Evolutionary conservation across 768 basidiomycete species (phyloP), one percentile per base, ranked within the genome.

Genomic region (Amanita fuliginea): DNA sequence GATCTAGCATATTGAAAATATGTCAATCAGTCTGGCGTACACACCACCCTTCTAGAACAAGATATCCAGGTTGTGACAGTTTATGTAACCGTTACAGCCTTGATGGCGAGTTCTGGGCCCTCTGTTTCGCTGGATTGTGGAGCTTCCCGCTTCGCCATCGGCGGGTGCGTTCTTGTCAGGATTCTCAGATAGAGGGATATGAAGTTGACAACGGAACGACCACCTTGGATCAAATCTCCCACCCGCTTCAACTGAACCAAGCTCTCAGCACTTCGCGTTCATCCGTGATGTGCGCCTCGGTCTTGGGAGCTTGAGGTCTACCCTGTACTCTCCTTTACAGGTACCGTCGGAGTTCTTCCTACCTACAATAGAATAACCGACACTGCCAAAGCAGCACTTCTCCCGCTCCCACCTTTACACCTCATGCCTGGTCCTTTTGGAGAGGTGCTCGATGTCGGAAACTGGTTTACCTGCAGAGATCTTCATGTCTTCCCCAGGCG

Each of bases 281-380:
- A 46, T 42, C 58, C 55, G 55, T 49, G 22, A 26, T 2, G 28
- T 44, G 5, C 30, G 9, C 43, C 43, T 44, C n/a, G 43, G 43
- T 32, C 43, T 44, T 26, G 4, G 1, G 41, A 0, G 13, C 41
- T 42, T 42, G 41, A 42, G 13, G 22, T 42, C 41, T 42, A 42
- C 41, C 41, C 41, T 42, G 41, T 42, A 26, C 41, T 42, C 19
- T 42, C 41, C 41, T 42, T 26, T 8, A 42, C 41, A 3, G 18
- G 21, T 11, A 42, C 41, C 6, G 41, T 22, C 21, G 43, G 43
- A 30, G 43, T 30, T 44, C 42, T 44, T 44, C 28, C 42, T 22
- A 21, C 41, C 41, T 44, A 30, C 28, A 44, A 44, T 32, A 44
- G 28, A 44, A 44, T 44, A 9, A 24, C 3, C 11, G 41, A 42